Evolutionary conservation across 306 rosid species (phyloP), one percentile per base, ranked within the genome.

Genomic region (Lotus japonicus): DNA sequence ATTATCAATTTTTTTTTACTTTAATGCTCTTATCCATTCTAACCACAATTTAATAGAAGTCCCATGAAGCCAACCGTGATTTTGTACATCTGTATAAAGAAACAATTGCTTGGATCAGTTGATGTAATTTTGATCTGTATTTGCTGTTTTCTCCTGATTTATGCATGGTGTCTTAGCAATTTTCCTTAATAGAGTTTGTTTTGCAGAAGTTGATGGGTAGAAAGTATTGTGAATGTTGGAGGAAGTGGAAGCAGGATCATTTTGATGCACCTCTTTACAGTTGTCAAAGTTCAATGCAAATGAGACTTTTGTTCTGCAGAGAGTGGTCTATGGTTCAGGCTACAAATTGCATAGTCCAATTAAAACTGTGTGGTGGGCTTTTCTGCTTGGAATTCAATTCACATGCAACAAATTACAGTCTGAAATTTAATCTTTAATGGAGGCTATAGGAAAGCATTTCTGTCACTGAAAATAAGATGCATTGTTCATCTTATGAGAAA

Each of bases 121-220:
- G 65, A 28, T 17, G 15, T 11, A 13, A 42, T 56, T 74, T 48
- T 11, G 54, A 28, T 70, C 39, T 49, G 16, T 50, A 12, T 26
- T 13, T 58, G 5, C 16, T 11, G 18, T 61, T 11, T 58, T 21
- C 46, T 33, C 55, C 17, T 69, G 10, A 8, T 57, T 41, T 45
- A 18, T 45, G 7, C 28, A 17, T 14, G 26, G 8, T 62, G 36
- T 41, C 56, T 23, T 35, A 54, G 52, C 52, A 78, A 6, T 57
- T 39, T 39, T 63, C 60, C 57, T 67, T 56, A 42, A 66, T 14
- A 49, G 39, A 43, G 48, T 50, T 61, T 58, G 52, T 70, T 67
- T 56, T 60, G 81, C 85, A 68, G 77, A 83, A 75, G 49, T 77
- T 62, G 60, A 66, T 44, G 65, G 15, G 51, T 64, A 36, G 46